phyloP scores from a whole-genome alignment of 1,284 basidiomycete species.

The Amanita bisporigera region DNA sequence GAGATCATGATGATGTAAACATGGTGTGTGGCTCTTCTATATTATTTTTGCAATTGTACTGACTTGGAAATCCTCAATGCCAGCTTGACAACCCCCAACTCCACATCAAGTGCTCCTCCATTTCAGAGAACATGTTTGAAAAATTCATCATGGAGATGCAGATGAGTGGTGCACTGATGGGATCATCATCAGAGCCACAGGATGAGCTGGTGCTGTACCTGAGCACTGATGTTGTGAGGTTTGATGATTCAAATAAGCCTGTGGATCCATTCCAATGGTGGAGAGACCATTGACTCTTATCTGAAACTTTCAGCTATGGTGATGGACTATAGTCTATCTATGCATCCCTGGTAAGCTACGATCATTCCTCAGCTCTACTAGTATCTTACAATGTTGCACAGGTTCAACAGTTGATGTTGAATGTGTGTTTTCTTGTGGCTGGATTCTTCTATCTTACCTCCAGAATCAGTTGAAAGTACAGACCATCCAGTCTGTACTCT shows the following conservation, averaged over 20 bases:
- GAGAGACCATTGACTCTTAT: background rate
- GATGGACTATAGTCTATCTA: background rate
- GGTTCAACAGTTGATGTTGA: background rate
- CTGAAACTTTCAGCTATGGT: background rate
- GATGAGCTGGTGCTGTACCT: background rate
- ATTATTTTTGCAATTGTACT: background rate
- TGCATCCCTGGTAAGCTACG: background rate
- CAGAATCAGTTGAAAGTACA: background rate
- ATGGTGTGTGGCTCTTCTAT: background rate
- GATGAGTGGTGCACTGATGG: background rate
- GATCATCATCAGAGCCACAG: background rate
- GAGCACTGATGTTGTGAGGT: background rate
- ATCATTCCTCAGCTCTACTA: background rate
- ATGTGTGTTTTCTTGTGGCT: background rate
- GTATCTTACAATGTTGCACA: background rate
- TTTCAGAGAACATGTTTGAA: constrained; percentile 3
- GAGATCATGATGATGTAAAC: background rate
- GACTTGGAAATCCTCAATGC: background rate
- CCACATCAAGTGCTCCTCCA: background rate
- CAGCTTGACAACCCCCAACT: background rate
- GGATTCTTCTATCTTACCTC: background rate
- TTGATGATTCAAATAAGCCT: background rate
- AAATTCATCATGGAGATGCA: background rate
- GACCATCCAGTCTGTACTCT: background rate
- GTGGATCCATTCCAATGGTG: background rate